Evolutionary conservation across 495 filamentous ascomycete genomes (phyloP).

Genomic region (Daldinia grandis): DNA sequence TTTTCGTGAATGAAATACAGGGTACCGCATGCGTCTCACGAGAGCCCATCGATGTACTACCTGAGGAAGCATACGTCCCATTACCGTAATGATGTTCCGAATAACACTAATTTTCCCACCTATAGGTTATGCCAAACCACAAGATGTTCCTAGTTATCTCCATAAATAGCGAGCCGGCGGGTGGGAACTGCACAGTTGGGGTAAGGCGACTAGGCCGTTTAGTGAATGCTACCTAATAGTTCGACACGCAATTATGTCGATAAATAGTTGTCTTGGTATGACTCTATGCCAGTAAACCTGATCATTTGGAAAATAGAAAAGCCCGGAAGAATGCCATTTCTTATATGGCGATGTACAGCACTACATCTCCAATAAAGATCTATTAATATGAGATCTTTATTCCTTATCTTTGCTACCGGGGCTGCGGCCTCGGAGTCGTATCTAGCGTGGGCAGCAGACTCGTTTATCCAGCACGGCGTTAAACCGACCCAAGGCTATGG

Average conservation of each 20-base stretch:
- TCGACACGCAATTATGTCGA: background rate
- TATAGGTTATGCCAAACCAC: background rate
- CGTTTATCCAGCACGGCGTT: conserved; percentile 57
- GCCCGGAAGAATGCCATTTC: background rate
- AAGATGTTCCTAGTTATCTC: background rate
- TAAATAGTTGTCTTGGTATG: background rate
- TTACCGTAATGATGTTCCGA: too few relatives aligned
- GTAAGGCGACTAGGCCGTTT: background rate
- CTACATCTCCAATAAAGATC: background rate
- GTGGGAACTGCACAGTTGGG: background rate
- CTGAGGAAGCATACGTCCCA: too few relatives aligned
- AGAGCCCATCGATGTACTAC: too few relatives aligned
- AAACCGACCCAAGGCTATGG: conserved; percentile 47
- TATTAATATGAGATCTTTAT: conserved; percentile 18
- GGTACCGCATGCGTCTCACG: too few relatives aligned
- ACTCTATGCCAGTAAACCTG: background rate
- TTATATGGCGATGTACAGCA: background rate
- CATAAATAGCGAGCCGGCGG: background rate
- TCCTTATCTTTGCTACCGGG: conserved; percentile 26
- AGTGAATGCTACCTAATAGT: background rate
- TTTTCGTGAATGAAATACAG: too few relatives aligned
- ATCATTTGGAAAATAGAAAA: background rate
- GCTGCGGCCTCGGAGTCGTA: conserved; percentile 42
- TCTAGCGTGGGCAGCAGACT: conserved; percentile 57
- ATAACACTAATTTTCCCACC: background rate